A percentile compares a stretch with the other conserved stretches of the same genome.
phyloP scores from a whole-genome alignment of 2,329 filamentous ascomycete genomes.

The Fusarium sp. region DNA sequence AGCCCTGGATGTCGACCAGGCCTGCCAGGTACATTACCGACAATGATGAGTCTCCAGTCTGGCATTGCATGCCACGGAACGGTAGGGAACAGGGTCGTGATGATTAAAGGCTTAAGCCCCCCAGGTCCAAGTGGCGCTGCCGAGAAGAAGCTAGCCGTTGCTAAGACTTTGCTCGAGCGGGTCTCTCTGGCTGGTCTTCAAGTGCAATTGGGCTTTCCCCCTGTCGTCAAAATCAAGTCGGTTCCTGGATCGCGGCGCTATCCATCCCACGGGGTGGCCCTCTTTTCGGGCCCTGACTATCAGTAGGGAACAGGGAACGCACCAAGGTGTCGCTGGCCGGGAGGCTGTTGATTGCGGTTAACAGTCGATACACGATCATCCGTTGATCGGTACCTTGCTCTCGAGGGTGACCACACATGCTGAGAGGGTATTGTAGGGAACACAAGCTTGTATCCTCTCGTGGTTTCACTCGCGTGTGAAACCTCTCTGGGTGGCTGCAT shows the following conservation, averaged over 20 bases:
- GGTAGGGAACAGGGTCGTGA: constrained; percentile 30
- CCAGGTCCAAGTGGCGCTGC: constrained; percentile 34
- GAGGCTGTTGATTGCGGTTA: constrained; percentile 27
- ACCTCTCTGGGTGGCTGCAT: constrained; percentile 32
- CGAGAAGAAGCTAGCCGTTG: constrained; percentile 38
- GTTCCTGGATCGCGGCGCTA: constrained; percentile 45
- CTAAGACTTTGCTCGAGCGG: constrained; percentile 35
- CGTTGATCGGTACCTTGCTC: constrained; percentile 12
- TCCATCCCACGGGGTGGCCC: constrained; percentile 43
- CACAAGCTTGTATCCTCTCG: constrained; percentile 20
- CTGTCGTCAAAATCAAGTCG: constrained; percentile 21
- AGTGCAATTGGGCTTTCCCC: constrained; percentile 14
- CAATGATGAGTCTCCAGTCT: background rate
- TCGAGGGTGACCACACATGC: background rate
- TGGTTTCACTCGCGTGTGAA: constrained; percentile 26
- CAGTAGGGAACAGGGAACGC: constrained; percentile 12
- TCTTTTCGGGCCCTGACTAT: constrained; percentile 25
- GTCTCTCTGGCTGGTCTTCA: constrained; percentile 5
- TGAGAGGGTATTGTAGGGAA: constrained; percentile 17
- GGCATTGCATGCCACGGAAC: constrained; percentile 27
- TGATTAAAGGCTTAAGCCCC: constrained; percentile 45
- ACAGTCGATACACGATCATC: constrained; percentile 19
- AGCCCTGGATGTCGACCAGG: background rate
- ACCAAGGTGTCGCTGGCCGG: constrained; percentile 28
- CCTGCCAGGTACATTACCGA: background rate